phyloP scores from a whole-genome alignment of 1,139 yeast species.

The Torulaspora globosa region DNA sequence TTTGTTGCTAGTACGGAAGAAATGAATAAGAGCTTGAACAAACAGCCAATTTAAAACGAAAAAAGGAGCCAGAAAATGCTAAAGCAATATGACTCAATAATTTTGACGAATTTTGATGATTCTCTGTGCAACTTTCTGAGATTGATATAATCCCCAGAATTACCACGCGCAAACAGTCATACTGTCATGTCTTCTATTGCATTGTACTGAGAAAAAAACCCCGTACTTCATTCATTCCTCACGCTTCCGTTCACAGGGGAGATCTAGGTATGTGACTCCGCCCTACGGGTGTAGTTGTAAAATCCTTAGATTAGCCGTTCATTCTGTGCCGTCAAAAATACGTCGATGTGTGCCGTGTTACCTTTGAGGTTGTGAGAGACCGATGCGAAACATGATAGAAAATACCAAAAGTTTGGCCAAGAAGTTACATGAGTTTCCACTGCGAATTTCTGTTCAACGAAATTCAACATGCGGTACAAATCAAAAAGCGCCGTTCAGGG shows the following conservation, averaged over 20 bases:
- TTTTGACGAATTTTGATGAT: background rate
- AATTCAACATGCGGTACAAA: background rate
- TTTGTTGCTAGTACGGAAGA: background rate
- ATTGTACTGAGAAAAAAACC: background rate
- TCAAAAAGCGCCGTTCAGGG: background rate
- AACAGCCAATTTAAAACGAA: background rate
- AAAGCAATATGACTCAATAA: background rate
- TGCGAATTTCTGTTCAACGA: background rate
- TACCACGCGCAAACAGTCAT: background rate
- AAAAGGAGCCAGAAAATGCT: background rate
- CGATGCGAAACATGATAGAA: background rate
- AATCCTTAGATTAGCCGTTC: background rate
- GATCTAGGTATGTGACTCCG: background rate
- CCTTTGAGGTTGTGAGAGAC: background rate
- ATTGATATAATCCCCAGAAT: background rate
- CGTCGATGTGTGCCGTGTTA: background rate
- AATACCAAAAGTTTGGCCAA: background rate
- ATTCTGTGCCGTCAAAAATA: background rate
- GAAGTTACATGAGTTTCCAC: background rate
- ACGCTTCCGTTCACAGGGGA: background rate
- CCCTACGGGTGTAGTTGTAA: background rate
- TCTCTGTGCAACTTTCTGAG: background rate
- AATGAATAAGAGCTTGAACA: background rate
- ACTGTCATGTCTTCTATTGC: background rate
- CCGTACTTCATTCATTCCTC: background rate